Conservation (phyloP, 805 yeast genomes). For the Starmerella apis region DNA sequence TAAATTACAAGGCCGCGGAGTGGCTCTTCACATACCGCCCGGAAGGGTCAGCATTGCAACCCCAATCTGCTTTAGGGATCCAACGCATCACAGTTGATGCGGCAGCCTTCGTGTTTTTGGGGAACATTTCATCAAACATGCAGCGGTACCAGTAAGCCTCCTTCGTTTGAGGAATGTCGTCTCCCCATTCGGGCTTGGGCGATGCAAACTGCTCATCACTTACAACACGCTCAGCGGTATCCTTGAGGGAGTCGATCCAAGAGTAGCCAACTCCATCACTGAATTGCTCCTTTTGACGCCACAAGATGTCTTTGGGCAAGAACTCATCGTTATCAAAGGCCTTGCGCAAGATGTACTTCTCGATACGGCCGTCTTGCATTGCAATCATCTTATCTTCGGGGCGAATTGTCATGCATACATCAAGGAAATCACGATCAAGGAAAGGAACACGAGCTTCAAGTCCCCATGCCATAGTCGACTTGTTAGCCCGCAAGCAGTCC, state of each 20-base stretch:
- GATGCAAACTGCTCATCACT: slow-evolving; percentile 81
- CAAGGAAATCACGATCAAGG: slow-evolving; percentile 87
- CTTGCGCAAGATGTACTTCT: slow-evolving; percentile 91
- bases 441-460: slow-evolving; percentile 99
- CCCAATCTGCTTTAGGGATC: slow-evolving; percentile 99
- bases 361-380: slow-evolving; percentile 53
- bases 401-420: slow-evolving; percentile 85
- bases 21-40: slow-evolving; percentile 94
- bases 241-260: slow-evolving; percentile 97
- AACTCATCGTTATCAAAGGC: slow-evolving; percentile 93
- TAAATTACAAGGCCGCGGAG: slow-evolving; percentile 46
- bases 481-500: slow-evolving; percentile 97
- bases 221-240: slow-evolving; percentile 76
- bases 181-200: slow-evolving; percentile 95
- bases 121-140: slow-evolving; percentile 89
- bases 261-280: slow-evolving; percentile 99
- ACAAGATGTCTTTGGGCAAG: slow-evolving; percentile 89
- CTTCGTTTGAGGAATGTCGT: slow-evolving; percentile 88
- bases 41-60: slow-evolving; percentile 96
- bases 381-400: slow-evolving; percentile 82
- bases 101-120: slow-evolving; percentile 76
- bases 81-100: slow-evolving; percentile 97
- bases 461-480: slow-evolving; percentile 99
- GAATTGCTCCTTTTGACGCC: slow-evolving; percentile 99
- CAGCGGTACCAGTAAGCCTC: slow-evolving; percentile 99